Evolutionary conservation across 345 rosid genomes (phyloP).

Genomic region (Salix caprea): DNA sequence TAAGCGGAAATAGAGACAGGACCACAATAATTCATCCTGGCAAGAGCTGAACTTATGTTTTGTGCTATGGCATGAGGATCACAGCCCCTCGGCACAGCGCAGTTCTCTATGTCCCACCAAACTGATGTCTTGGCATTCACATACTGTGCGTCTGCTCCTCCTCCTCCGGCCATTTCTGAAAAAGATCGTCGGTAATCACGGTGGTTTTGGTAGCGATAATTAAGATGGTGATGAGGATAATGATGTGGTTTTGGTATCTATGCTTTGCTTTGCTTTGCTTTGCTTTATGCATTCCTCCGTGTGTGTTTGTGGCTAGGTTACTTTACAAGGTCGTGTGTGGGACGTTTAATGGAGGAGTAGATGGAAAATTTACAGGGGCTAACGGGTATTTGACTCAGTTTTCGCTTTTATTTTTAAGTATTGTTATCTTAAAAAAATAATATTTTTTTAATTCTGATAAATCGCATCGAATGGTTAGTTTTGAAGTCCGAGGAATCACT

Average conservation of each 20-base stretch:
- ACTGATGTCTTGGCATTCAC: conserved; percentile 68
- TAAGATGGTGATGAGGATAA: background rate
- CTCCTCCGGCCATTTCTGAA: conserved; percentile 8
- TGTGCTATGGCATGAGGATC: conserved; percentile 78
- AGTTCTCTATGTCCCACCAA: conserved; percentile 97
- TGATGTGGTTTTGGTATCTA: background rate
- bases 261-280: background rate
- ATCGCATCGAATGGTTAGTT: too few relatives aligned
- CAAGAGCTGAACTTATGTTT: conserved; percentile 77
- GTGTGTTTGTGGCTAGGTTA: too few relatives aligned
- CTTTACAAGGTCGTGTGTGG: too few relatives aligned
- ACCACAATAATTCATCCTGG: conserved; percentile 62
- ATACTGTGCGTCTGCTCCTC: conserved; percentile 60
- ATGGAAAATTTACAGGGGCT: too few relatives aligned
- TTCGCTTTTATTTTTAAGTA: too few relatives aligned
- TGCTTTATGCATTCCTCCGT: background rate
- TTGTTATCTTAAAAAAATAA: too few relatives aligned
- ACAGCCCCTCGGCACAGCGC: conserved; percentile 64
- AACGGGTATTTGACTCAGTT: too few relatives aligned
- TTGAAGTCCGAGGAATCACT: too few relatives aligned
- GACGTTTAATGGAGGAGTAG: too few relatives aligned
- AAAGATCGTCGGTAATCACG: background rate
- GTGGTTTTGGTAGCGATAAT: background rate
- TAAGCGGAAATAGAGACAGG: conserved; percentile 83
- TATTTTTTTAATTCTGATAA: too few relatives aligned